These are phyloP conservation scores for Pseudonectria buxi DNA, from an alignment of 2,329 filamentous ascomycete genomes.

Conservation along the genomic window DNA sequence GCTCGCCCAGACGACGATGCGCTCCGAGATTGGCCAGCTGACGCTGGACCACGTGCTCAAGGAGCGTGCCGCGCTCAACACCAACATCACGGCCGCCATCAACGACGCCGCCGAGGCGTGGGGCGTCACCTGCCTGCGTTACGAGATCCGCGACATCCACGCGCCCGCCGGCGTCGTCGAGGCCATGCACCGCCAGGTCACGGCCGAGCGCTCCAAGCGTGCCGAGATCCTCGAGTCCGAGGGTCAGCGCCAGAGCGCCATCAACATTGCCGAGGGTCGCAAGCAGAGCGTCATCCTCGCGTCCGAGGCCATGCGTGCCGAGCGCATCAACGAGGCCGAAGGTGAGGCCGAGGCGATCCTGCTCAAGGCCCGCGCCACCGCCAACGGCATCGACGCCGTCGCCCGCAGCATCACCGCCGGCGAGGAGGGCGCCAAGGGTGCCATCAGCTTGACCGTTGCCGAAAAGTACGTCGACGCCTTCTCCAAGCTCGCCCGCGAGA, in stretches of 20 bases:
- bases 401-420: slow-evolving; percentile 68
- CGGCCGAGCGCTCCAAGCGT: slow-evolving; percentile 92
- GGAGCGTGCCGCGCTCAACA: slow-evolving; percentile 91
- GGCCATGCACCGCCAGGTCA: slow-evolving; percentile 98
- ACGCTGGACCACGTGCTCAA: slow-evolving; percentile 96
- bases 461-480: slow-evolving; percentile 99
- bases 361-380: slow-evolving; percentile 79
- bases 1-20: slow-evolving; percentile 97
- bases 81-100: slow-evolving; percentile 97
- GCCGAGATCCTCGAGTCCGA: slow-evolving; percentile 97
- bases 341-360: slow-evolving; percentile 94
- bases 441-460: slow-evolving; percentile 80
- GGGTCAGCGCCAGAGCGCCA: slow-evolving; percentile 92
- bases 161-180: slow-evolving; percentile 88
- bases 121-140: slow-evolving; percentile 92
- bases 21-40: slow-evolving; percentile 93
- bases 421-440: slow-evolving; percentile 68
- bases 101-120: slow-evolving; percentile 96
- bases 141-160: slow-evolving; percentile 98
- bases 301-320: slow-evolving; percentile 80
- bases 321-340: slow-evolving; percentile 86
- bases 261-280: slow-evolving; percentile 96
- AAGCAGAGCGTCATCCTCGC: slow-evolving; percentile 97
- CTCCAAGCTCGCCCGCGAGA: slow-evolving; percentile 84
- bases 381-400: slow-evolving; percentile 80